Base-by-base conservation (phyloP, 1,284 basidiomycete genomes). In the Marasmius fiardii region DNA sequence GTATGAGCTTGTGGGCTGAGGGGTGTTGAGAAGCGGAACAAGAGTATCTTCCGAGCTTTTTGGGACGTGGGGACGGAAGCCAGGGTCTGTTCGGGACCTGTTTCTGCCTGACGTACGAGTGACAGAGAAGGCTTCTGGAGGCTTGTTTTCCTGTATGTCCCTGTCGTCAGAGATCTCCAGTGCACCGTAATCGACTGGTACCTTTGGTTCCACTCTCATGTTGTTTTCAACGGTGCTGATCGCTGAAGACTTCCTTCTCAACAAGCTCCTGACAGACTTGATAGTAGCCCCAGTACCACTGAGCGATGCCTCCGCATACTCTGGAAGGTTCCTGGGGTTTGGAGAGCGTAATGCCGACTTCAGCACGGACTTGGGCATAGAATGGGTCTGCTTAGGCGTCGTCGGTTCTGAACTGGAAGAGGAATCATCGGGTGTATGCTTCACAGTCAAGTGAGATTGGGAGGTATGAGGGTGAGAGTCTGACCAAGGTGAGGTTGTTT, bases 271-370 rank as follows among this genome's bases (percentile, higher is more conserved):
- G 50, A 71, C 65, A 18, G 65, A 68, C 52, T 63, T 65, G 26
- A 71, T 59, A 1, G 72, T 64, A 14, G 63, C 64, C 12, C 64
- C 63, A 16, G 55, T 53, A 43, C 58, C 55, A 35, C 52, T 44
- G 33, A 24, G 47, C 5, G 61, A 23, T 12, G 62, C 20, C 18
- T 23, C 24, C 43, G 31, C 14, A 20, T 52, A 2, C 23, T 52
- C 47, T 10, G 66, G 39, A 28, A 53, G 55, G 10, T 47, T 6
- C 52, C 69, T 69, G 1, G 68, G 65, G 8, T 66, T 68, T 11
- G 74, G 70, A 7, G 72, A 68, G 35, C 73, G 71, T 41, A 78
- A 62, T 20, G 72, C 69, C 14, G 75, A 74, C 58, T 79, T 80
- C 11, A 79, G 61, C 4, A 67, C 63, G 28, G 70, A 66, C 60